Base-by-base conservation (phyloP, 495 filamentous ascomycete species). In the Cryomyces minteri region DNA sequence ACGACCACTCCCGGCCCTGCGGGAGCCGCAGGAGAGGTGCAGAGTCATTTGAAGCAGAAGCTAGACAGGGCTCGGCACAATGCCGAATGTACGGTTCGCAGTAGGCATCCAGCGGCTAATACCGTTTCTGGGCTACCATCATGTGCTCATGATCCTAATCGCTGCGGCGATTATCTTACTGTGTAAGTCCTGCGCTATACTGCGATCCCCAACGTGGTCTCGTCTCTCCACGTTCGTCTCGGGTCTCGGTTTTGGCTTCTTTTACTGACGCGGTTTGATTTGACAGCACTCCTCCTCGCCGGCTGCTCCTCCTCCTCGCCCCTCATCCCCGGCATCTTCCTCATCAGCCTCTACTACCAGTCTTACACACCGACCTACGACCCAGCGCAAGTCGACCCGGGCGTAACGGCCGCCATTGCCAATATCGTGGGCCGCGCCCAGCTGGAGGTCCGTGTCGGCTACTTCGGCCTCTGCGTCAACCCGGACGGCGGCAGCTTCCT, bases 61-160 rank as follows among this genome's bases (percentile, higher is more conserved):
- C 10, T 37, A 40, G 44, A 44, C 31, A 33, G 43, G 49, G 46
- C 47, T 48, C 49, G 43, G 49, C 43, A 60, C 46, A 40, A 65
- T 65, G 62, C 50, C 61, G 43, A 56, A 57, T 41, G 47, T 62
- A 46, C 43, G 55, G 45, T 65, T 65, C 50, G 59, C 62, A 8
- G 59, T 65, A 42, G 59, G 59, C 54, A 54, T 65, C 36, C 58
- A 63, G 51, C 54, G 62, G 55, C 76, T 88, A 56, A 72, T 95
- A 66, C 88, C 90, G 48, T 85, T 94, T 66, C 77, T 99, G 49
- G 90, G 92, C 50, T 99, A 96, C 64, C 90, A 99, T 65, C 90
- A 99, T 74, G 82, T 95, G 40, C 71, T 99, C 52, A 96, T 99
- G 90, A 82, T 96, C 52, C 65, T 99, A 43, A 94, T 98, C 55